Evolutionary conservation across 2,329 filamentous ascomycete genomes (phyloP), one percentile per base, ranked within the genome.

Genomic region (Botrytis porri): DNA sequence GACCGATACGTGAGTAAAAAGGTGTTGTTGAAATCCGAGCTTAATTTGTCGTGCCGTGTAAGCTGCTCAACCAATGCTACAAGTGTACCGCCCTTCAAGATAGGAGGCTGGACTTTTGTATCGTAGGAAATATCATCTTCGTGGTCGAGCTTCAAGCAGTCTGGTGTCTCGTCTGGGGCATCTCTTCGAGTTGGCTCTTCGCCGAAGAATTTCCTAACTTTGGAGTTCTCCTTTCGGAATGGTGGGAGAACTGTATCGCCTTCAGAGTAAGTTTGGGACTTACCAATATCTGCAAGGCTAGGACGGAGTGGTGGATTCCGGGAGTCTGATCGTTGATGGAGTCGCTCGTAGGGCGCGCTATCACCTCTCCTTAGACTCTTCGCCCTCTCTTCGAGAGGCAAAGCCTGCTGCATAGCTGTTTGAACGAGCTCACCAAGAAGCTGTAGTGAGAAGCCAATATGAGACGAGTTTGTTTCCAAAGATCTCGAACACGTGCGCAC

Each of bases 1-100:
- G 96, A 99, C 75, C 93, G 89, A 82, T 99, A 99, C 1, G 96
- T 99, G 54, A 99, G 88, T 25, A 99, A 89, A 86, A 99, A 99
- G 0, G 96, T 99, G 79, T 95, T 97, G 84, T 98, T 98, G 84
- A 98, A 98, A 75, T 88, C 95, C 4, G 95, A 94, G 80, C 98
- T 96, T 22, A 97, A 88, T 80, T 97, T 96, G 83, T 99, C 96
- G 80, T 99, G 96, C 66, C 96, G 90, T 25, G 96, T 99, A 62
- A 99, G 87, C 80, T 98, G 95, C 82, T 98, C 96, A 9, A 98
- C 96, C 73, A 99, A 85, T 7, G 93, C 96, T 43, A 93, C 87
- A 32, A 99, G 84, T 0, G 95, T 97, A 64, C 96, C 96, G 77
- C 95, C 96, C 81, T 95, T 96, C 73, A 99, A 88, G 43, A 91